Base-by-base conservation (phyloP, 495 filamentous ascomycete species). In the Parmelia sp. region DNA sequence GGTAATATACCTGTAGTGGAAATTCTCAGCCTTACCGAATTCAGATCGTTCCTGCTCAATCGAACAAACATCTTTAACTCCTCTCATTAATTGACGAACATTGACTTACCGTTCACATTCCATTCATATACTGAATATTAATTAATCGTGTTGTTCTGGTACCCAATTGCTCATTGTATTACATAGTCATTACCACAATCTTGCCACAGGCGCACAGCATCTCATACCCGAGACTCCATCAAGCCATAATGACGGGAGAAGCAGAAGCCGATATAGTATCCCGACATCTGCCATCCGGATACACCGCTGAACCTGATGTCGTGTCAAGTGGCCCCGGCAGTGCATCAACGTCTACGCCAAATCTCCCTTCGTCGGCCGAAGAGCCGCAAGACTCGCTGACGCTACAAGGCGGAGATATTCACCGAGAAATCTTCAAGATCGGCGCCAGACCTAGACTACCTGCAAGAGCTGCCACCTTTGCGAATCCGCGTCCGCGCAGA, bases 361-460 rank as follows among this genome's bases (percentile, higher is more conserved):
- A 58, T 12, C 15, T 62, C 49, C 36, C 40, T 25, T 33, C 49
- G 15, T 47, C 65, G 31, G 36, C 64, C n/a, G 45, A 63, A 37
- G 67, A 71, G 14, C 70, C 77, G 37, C 81, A 85, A 64, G 86
- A 84, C 19, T 87, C 86, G 0, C 73, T 88, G 58, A 82, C 72
- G 58, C 77, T 89, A 2, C 86, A 86, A 68, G 86, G 85, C 23
- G 86, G 86, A 40, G 86, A 89, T 69, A 83, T 88, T 27, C 85
- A 88, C 71, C 80, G 86, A 29, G 84, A 86, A 66, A 78, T 88
- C n/a, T 89, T 87, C 77, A 83, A 81, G 66, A 78, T 85, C 39
- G 77, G 81, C 17, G 77, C 81, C n/a, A 78, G 78, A 55, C 75
- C 71, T 23, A 76, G 73, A 57, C 69, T 76, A 47, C 80, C 82